A percentile compares a stretch with the other conserved stretches of the same genome.
phyloP scores from a whole-genome alignment of 2,329 filamentous ascomycete genomes.

The Aspergillus caelatus region DNA sequence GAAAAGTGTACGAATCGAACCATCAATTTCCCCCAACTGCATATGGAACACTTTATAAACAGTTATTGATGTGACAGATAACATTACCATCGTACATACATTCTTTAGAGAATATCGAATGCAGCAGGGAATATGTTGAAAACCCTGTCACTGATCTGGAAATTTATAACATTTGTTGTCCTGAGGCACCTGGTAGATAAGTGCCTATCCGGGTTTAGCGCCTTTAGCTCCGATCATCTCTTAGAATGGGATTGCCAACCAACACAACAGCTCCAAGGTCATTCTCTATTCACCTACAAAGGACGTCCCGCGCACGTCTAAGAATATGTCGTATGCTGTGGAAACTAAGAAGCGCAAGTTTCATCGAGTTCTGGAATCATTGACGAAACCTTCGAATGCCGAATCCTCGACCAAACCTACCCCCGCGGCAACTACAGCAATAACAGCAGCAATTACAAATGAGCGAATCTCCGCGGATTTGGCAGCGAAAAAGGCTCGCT shows the following conservation, averaged over 20 bases:
- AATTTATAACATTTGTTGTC: background rate
- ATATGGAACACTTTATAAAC: background rate
- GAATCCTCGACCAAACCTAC: conserved; percentile 25
- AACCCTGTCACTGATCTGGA: background rate
- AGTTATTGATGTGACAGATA: background rate
- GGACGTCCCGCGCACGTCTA: background rate
- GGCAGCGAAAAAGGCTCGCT: conserved; percentile 40
- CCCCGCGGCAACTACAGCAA: conserved; percentile 16
- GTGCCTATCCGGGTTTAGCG: conserved; percentile 13
- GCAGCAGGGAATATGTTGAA: background rate
- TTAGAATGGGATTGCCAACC: background rate
- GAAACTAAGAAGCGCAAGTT: conserved; percentile 53
- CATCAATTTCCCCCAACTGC: background rate
- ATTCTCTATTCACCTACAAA: background rate
- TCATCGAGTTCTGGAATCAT: conserved; percentile 49
- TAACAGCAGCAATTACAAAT: conserved; percentile 9
- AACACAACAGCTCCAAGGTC: background rate
- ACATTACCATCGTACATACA: background rate
- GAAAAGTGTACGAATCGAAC: background rate
- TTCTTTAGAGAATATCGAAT: background rate
- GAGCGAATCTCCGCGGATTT: conserved; percentile 29
- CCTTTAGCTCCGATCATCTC: conserved; percentile 16
- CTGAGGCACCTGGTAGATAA: conserved; percentile 4
- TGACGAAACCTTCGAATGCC: conserved; percentile 37
- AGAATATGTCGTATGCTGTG: conserved; percentile 47